A percentile compares a stretch with the other conserved stretches of the same genome.
Evolutionary conservation across 331 rosid species (phyloP).

Genomic region (Rhamnella rubrinervis): DNA sequence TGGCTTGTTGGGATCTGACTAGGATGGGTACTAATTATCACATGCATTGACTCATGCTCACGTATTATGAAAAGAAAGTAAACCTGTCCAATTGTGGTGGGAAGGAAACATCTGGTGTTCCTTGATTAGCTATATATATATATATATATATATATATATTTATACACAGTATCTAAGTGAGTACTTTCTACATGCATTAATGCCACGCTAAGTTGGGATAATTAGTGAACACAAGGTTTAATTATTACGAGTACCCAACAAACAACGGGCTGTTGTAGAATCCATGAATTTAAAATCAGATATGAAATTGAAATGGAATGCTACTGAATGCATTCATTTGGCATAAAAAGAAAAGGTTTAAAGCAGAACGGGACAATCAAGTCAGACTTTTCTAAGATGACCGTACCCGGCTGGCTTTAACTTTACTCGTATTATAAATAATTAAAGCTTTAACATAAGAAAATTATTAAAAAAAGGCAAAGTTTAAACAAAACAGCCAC

Average conservation of each 20-base stretch:
- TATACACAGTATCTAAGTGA: too few relatives aligned
- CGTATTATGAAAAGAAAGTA: conserved; percentile 26
- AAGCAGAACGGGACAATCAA: conserved; percentile 6
- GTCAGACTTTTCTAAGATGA: conserved; percentile 8
- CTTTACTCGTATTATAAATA: conserved; percentile 13
- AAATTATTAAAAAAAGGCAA: background rate
- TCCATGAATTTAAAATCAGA: too few relatives aligned
- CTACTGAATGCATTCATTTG: too few relatives aligned
- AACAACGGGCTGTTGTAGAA: too few relatives aligned
- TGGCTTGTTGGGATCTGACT: conserved; percentile 55
- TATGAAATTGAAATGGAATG: too few relatives aligned
- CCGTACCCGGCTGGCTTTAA: conserved; percentile 29
- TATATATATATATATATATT: too few relatives aligned
- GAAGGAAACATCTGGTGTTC: too few relatives aligned
- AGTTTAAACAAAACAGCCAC: conserved; percentile 12
- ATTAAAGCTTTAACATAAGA: background rate
- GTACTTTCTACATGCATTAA: too few relatives aligned
- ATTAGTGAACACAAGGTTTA: too few relatives aligned
- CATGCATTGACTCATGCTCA: conserved; percentile 29
- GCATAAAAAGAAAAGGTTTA: background rate
- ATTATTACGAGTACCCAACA: too few relatives aligned
- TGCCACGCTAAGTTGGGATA: too few relatives aligned
- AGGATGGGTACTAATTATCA: conserved; percentile 37
- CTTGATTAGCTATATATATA: too few relatives aligned
- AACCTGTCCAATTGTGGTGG: background rate